Base-by-base conservation (phyloP, 345 rosid genomes). In the Pistacia atlantica region DNA sequence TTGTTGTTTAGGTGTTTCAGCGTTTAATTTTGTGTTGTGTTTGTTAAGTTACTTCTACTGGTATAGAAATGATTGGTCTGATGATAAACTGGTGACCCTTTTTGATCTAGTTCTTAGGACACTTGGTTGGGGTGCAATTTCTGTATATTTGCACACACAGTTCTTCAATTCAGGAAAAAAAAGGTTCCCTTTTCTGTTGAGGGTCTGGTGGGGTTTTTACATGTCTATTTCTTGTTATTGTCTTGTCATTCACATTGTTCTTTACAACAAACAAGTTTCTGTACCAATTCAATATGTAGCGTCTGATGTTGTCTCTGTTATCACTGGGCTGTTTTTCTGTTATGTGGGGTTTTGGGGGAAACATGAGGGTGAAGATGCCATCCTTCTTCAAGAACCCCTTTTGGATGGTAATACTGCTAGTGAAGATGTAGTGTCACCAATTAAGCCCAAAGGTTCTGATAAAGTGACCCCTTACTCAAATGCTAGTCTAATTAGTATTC, bases 181-280 rank as follows among this genome's bases (percentile, higher is more conserved):
- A 4, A 80, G 46, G 80, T 82, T 86, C 48, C 83, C 86, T 0
- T n/a, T 80, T 70, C 69, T 79, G 18, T 65, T 87, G 83, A 88
- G 91, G 79, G 62, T 84, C 73, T 88, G 89, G 91, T 90, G 86
- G 88, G 86, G 80, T 3, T 80, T 85, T 65, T 86, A 88, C 72
- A 54, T 80, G 0, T 68, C 77, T 55, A 56, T 88, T 72, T 86
- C 89, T 33, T 86, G 84, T 80, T 87, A 84, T 74, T 72, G 65
- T 59, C 77, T 86, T 49, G 83, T 74, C 35, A 56, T 86, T 74
- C 90, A 78, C 75, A 11, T 81, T 69, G 65, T 85, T 71, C 60
- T 72, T 49, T n/a, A 58, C 64, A 59, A 57, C 38, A 58, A 35
- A 1, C 69, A 74, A 17, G 45, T 18, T 1, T 38, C 69, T 14